Evolutionary conservation across 352 stramenopile species (phyloP).

Genomic region (Blastocystis sp.): DNA sequence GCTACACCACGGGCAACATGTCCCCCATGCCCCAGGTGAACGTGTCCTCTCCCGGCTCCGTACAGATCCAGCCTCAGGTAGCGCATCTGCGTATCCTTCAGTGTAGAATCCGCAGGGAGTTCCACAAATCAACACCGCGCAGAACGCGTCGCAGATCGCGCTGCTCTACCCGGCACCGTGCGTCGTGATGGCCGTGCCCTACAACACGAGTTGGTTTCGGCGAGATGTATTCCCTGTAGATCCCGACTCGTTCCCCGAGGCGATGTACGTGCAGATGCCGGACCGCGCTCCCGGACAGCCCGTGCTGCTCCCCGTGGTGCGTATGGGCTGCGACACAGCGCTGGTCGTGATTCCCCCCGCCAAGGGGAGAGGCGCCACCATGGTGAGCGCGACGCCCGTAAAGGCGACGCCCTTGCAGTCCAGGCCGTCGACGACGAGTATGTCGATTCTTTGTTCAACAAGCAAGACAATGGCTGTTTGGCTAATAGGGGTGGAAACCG

Average conservation of each 20-base stretch:
- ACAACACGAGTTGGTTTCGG: conserved; percentile 38
- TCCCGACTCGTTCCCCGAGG: conserved; percentile 66
- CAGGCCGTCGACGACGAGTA: background rate
- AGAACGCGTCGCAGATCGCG: conserved; percentile 60
- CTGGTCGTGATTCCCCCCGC: conserved; percentile 62
- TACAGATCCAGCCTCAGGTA: background rate
- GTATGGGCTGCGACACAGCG: conserved; percentile 65
- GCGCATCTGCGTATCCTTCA: background rate
- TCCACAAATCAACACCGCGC: conserved; percentile 15
- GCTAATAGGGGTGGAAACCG: conserved; percentile 47
- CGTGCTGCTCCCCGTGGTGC: conserved; percentile 57
- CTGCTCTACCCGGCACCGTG: conserved; percentile 64
- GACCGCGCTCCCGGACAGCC: conserved; percentile 37
- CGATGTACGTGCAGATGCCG: conserved; percentile 66
- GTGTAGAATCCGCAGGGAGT: conserved; percentile 16
- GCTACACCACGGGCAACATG: conserved; percentile 43
- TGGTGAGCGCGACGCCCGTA: conserved; percentile 5
- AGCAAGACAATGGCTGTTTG: conserved; percentile 10
- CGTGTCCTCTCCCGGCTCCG: background rate
- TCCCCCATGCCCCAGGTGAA: background rate
- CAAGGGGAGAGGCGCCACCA: background rate
- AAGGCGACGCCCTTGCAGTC: conserved; percentile 37
- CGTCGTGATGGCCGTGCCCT: conserved; percentile 66
- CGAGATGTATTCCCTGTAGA: background rate
- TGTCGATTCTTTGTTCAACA: conserved; percentile 49